Evolutionary conservation across 176 grass and related monocot genomes (phyloP), one percentile per base, ranked within the genome.

Genomic region (Juncus effusus): DNA sequence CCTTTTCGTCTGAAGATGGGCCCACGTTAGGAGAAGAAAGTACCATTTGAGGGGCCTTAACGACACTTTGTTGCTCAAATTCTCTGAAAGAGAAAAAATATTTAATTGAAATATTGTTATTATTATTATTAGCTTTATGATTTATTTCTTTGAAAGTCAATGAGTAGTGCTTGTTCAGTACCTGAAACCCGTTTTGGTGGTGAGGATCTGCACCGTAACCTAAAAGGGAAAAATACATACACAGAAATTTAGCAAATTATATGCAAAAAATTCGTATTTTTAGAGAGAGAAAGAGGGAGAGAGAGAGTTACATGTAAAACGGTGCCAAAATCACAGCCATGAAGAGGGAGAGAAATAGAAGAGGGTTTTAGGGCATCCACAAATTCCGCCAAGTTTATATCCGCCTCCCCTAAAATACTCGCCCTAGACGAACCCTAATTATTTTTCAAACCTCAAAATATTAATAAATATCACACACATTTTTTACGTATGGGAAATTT

Each of bases 101-200:
- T 63, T 63, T 54, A 47, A 79, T 75, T 69, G 19, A n/a, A n/a
- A n/a, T n/a, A n/a, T n/a, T 11, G 44, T 1, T 47, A 47, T 47
- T 47, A 47, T 47, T 47, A 47, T 47, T 47, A 47, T 47, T 47
- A 47, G 1, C 4, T 2, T 47, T 5, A 6, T 47, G 44, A 47
- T 9, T 6, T 47, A 6, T 47, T 47, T 47, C 0, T 47, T 47
- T 47, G 44, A 9, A 9, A 28, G 19, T 28, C 19, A 28, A 28
- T 28, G 19, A 28, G 19, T 28, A 28, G 1, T 28, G 19, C 19
- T 77, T 12, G 66, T 65, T 41, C 28, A 74, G 47, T 44, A 99
- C 94, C 94, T 99, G 76, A 99, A 99, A 69, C 94, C 94, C 80
- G 94, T 99, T 88, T 99, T 99, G 50, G 88, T 85, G 39, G 83